A percentile compares a stretch with the other conserved stretches of the same genome.
Conservation (phyloP, 2,329 filamentous ascomycete genomes). For the Colletotrichum acutatum region DNA sequence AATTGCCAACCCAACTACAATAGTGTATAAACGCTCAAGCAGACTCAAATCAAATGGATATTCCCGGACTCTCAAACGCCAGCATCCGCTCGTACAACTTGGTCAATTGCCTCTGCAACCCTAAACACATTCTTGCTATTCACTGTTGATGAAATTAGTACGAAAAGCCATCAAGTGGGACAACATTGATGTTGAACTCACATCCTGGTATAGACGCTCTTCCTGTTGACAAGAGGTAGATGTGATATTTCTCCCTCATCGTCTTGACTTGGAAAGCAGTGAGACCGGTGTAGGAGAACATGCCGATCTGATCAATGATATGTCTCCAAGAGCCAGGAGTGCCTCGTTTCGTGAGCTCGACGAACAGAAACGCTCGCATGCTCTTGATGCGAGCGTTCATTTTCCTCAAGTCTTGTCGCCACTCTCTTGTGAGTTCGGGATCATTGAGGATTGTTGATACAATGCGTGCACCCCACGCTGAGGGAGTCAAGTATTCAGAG, state of each 20-base stretch:
- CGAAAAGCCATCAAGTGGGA: rapidly evolving
- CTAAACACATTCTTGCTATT: neutral
- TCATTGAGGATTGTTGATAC: constrained; percentile 38
- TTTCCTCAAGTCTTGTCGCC: constrained; percentile 46
- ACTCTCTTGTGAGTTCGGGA: constrained; percentile 29
- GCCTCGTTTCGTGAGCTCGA: constrained; percentile 41
- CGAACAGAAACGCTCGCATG: constrained; percentile 47
- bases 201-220: neutral
- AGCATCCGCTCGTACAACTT: neutral
- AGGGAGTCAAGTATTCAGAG: constrained; percentile 39
- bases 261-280: neutral
- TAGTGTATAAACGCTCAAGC: neutral
- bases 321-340: constrained; percentile 36
- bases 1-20: neutral
- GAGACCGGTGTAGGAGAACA: constrained; percentile 59
- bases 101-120: neutral
- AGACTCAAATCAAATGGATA: neutral
- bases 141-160: neutral
- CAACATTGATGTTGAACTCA: neutral
- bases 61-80: neutral
- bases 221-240: neutral
- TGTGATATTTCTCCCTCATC: neutral
- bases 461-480: constrained; percentile 41
- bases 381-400: constrained; percentile 48
- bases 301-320: constrained; percentile 40